These are phyloP conservation scores for Phtheirospermum japonicum DNA, from an alignment of 257 asterid species.

Conservation along the genomic window DNA sequence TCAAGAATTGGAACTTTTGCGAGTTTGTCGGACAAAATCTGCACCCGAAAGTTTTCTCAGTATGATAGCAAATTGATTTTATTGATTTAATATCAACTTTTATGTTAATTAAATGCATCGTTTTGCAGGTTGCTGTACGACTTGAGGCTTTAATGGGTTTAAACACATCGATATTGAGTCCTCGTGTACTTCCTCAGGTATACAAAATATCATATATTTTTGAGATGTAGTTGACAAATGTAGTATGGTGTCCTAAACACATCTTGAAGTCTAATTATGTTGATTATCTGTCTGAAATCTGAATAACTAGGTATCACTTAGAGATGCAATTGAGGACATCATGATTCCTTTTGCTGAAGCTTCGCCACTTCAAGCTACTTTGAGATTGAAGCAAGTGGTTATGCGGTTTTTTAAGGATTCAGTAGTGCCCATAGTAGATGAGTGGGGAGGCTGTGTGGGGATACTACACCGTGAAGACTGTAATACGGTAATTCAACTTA, in stretches of 20 bases:
- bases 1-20: too few species aligned
- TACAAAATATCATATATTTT: constrained; percentile 7
- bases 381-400: constrained; percentile 50
- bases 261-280: constrained; percentile 14
- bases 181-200: constrained; percentile 59
- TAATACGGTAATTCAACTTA: constrained; percentile 36
- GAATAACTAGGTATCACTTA: constrained; percentile 41
- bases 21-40: too few species aligned
- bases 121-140: constrained; percentile 64
- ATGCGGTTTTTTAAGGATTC: constrained; percentile 55
- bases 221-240: constrained; percentile 16
- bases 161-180: constrained; percentile 50
- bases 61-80: too few species aligned
- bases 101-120: constrained; percentile 21
- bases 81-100: too few species aligned
- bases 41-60: too few species aligned
- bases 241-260: constrained; percentile 10
- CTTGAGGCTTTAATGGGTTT: constrained; percentile 64
- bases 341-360: constrained; percentile 62
- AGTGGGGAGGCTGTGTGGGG: constrained; percentile 77
- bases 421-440: constrained; percentile 57
- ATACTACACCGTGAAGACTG: constrained; percentile 68
- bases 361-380: constrained; percentile 52
- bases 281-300: constrained; percentile 23
- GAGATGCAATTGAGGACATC: constrained; percentile 49